Conservation (phyloP, 352 stramenopile species). For the Ophiocytium majus region DNA sequence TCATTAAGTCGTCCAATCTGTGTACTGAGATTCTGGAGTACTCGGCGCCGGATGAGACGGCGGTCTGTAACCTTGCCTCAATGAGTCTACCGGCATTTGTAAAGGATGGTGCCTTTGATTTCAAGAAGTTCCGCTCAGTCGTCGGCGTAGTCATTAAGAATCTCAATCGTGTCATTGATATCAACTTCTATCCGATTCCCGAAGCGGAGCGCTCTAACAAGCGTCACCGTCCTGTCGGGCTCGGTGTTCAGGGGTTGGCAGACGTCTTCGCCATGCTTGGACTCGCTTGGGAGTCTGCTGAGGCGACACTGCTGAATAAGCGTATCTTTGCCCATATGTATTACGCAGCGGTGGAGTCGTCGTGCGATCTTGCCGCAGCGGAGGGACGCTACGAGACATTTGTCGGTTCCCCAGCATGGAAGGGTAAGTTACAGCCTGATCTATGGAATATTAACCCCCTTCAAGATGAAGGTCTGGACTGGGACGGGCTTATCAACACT, state of each 20-base stretch:
- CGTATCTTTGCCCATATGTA: slow-evolving; percentile 97
- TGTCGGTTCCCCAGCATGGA: slow-evolving; percentile 79
- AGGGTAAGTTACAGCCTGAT: slow-evolving; percentile 89
- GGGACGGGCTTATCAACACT: too few relatives aligned
- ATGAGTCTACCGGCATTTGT: slow-evolving; percentile 94
- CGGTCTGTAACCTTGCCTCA: slow-evolving; percentile 92
- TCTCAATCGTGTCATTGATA: slow-evolving; percentile 97
- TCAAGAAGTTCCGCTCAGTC: slow-evolving; percentile 80
- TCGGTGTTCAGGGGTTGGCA: slow-evolving; percentile 81
- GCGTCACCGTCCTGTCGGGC: slow-evolving; percentile 88
- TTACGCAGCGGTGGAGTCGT: slow-evolving; percentile 84
- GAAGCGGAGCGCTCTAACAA: slow-evolving; percentile 79
- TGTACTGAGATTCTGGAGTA: slow-evolving; percentile 99
- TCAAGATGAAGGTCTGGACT: too few relatives aligned
- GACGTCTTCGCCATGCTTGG: slow-evolving; percentile 78
- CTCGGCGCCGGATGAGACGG: slow-evolving; percentile 92
- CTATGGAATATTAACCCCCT: too few relatives aligned
- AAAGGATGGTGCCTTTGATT: slow-evolving; percentile 81
- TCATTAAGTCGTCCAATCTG: slow-evolving; percentile 97
- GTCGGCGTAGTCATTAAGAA: slow-evolving; percentile 93
- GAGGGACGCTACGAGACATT: slow-evolving; percentile 85
- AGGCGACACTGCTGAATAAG: slow-evolving; percentile 86
- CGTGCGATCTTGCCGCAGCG: slow-evolving; percentile 78
- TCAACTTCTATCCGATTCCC: slow-evolving; percentile 84
- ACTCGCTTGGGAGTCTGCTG: slow-evolving; percentile 82